Evolutionary conservation across 345 rosid genomes (phyloP), one percentile per base, ranked within the genome.

Genomic region (Carallia pectinifolia): DNA sequence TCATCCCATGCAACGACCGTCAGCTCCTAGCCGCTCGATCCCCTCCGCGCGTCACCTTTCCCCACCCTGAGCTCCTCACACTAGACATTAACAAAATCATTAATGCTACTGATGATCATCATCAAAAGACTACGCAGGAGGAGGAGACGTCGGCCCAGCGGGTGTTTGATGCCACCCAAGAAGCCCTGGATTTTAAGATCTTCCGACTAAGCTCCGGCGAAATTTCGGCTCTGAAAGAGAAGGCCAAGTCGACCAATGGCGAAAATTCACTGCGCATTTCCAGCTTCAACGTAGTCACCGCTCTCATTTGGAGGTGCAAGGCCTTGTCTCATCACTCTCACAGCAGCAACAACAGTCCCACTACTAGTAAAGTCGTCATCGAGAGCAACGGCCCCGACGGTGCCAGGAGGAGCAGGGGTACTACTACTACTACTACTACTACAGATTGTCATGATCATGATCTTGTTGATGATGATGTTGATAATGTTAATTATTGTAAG

Each of bases 281-380:
- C 0, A 81, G 96, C 6, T 90, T 93, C 76, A 93, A 90, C 53
- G 90, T 71, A 3, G 85, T 87, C 9, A 83, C 96, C 0, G 93
- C 93, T 6, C 87, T 79, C 58, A 65, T 90, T 1, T 93, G 97
- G 97, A 77, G 84, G 52, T 93, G 91, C 82, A 93, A 88, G 73
- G 97, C 97, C 31, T 72, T 90, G 59, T 91, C 77, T 4, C 50
- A 19, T 23, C 23, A 23, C 23, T 23, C 23, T 23, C 23, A 23
- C 23, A 23, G 23, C 23, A 23, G 23, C 23, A 23, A 23, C 23
- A 23, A 23, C 23, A 23, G 23, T 23, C 23, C 23, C 23, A 23
- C 23, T 23, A 23, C 23, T 23, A 23, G 23, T 23, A 23, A 23
- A 23, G 23, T 23, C 23, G 23, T 23, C 23, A 23, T 23, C 23